phyloP scores from a whole-genome alignment of 148 eudicot genomes.

The Camellia lanceoleosa region DNA sequence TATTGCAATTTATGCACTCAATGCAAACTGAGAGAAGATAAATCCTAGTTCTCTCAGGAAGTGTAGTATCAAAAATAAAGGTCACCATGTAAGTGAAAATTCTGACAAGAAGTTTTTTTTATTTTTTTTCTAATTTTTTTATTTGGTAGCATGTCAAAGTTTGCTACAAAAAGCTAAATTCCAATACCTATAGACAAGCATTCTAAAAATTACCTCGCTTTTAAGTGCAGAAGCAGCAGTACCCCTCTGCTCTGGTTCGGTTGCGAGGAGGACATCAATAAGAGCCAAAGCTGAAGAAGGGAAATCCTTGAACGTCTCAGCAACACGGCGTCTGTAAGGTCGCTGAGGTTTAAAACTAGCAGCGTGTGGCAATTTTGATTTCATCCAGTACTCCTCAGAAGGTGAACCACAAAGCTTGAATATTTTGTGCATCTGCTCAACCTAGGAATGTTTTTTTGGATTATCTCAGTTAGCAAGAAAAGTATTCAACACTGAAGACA shows the following conservation, averaged over 20 bases:
- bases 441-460: conserved; percentile 36
- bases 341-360: conserved; percentile 80
- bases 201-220: conserved; percentile 54
- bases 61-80: background rate
- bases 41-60: background rate
- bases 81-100: background rate
- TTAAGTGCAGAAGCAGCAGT: conserved; percentile 59
- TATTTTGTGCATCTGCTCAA: conserved; percentile 96
- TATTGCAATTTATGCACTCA: background rate
- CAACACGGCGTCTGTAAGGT: conserved; percentile 60
- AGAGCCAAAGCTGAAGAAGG: conserved; percentile 70
- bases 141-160: conserved; percentile 1
- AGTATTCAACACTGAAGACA: background rate
- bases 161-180: background rate
- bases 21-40: background rate
- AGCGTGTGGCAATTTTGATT: conserved; percentile 64
- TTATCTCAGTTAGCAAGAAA: background rate
- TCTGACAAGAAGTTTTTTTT: background rate
- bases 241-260: conserved; percentile 71
- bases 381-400: conserved; percentile 82
- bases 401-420: conserved; percentile 99
- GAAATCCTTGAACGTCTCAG: conserved; percentile 66
- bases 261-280: conserved; percentile 62
- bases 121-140: background rate
- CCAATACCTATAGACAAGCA: background rate